These are phyloP conservation scores for Daldinia childiae DNA, from an alignment of 495 filamentous ascomycete genomes.

Conservation along the genomic window DNA sequence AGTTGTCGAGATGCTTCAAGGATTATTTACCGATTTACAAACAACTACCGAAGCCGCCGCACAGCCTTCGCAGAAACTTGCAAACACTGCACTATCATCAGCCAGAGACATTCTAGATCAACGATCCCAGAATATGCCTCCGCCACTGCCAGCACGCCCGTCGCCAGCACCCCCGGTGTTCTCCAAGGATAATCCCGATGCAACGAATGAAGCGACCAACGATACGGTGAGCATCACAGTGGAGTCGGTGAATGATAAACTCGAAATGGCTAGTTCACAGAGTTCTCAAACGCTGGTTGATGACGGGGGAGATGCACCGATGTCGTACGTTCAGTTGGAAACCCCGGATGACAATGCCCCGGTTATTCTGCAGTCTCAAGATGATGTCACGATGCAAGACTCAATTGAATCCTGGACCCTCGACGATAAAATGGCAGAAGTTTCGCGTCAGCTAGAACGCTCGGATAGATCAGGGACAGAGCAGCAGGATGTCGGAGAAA, in stretches of 20 bases:
- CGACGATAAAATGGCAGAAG: constrained; percentile 53
- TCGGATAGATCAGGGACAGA: constrained; percentile 57
- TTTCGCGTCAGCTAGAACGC: constrained; percentile 51
- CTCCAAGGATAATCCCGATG: constrained; percentile 12
- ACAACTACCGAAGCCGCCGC: constrained; percentile 60
- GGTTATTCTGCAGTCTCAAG: not conserved
- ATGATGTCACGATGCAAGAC: constrained; percentile 39
- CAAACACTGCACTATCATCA: constrained; percentile 73
- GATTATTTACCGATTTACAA: constrained; percentile 77
- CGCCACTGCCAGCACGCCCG: constrained; percentile 48
- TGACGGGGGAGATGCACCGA: constrained; percentile 43
- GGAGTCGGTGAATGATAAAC: constrained; percentile 36
- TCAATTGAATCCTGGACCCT: constrained; percentile 42
- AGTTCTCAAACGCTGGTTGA: constrained; percentile 59
- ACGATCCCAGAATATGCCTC: constrained; percentile 36
- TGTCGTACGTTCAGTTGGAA: constrained; percentile 18
- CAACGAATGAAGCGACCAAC: not conserved
- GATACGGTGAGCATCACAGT: constrained; percentile 36
- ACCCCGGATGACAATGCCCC: constrained; percentile 4
- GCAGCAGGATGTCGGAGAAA: constrained; percentile 93
- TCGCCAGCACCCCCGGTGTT: constrained; percentile 38
- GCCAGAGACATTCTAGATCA: constrained; percentile 44
- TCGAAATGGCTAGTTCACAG: constrained; percentile 48
- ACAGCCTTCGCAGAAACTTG: constrained; percentile 80
- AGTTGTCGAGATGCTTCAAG: constrained; percentile 46